Evolutionary conservation across 129 eudicot species (phyloP).

Genomic region (Oenanthe sinensis): DNA sequence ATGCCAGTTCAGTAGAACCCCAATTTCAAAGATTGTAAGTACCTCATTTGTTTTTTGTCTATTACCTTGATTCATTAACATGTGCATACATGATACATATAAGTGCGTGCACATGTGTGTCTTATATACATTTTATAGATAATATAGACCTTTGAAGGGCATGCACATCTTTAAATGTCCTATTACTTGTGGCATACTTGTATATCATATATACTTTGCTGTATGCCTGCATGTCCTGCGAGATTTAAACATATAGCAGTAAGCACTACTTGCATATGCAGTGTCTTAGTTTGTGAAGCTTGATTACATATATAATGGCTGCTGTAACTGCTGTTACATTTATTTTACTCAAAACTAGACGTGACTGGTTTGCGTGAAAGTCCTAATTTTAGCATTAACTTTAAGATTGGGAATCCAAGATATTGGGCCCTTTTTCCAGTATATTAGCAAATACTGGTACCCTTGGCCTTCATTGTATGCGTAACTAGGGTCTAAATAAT

Average conservation of each 20-base stretch:
- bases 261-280: not conserved
- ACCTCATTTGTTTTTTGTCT: not conserved
- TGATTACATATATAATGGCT: not conserved
- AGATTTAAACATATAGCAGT: not conserved
- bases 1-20: conserved; percentile 29
- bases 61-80: not conserved
- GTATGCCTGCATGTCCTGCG: not conserved
- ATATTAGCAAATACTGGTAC: not conserved
- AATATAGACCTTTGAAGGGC: not conserved
- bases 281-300: not conserved
- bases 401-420: not conserved
- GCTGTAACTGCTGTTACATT: not conserved
- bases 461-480: not conserved
- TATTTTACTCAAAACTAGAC: not conserved
- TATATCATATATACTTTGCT: not conserved
- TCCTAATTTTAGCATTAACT: not conserved
- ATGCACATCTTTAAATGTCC: not conserved
- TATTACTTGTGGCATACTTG: not conserved
- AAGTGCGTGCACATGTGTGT: not conserved
- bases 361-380: not conserved
- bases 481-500: not conserved
- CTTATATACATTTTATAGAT: not conserved
- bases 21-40: conserved; percentile 66
- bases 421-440: not conserved
- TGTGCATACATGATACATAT: not conserved